These are phyloP conservation scores for Metschnikowia rubicola DNA, from an alignment of 805 yeast genomes.

Conservation along the genomic window DNA sequence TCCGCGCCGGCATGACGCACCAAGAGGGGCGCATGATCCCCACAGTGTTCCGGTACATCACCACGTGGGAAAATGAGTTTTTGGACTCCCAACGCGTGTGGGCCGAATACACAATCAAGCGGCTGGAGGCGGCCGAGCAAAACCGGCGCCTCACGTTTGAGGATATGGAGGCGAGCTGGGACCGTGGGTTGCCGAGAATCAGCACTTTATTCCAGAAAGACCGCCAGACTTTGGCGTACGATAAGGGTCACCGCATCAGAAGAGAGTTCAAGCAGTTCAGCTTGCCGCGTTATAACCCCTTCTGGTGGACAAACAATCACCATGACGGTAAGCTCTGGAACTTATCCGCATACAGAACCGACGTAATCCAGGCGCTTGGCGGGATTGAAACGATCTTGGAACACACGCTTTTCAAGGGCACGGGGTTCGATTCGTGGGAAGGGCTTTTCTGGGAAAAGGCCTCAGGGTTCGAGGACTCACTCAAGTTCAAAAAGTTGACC, in stretches of 20 bases:
- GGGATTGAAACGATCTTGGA: constrained; percentile 95
- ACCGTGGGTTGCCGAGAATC: constrained; percentile 93
- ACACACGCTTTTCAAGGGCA: constrained; percentile 91
- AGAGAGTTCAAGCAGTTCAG: constrained; percentile 73
- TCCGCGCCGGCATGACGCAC: constrained; percentile 88
- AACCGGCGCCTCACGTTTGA: constrained; percentile 86
- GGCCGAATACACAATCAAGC: constrained; percentile 92
- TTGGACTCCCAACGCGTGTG: constrained; percentile 93
- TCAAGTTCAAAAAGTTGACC: constrained; percentile 90
- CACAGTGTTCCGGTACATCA: constrained; percentile 85
- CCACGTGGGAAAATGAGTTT: constrained; percentile 97
- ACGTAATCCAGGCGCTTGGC: constrained; percentile 94
- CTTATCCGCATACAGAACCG: constrained; percentile 85
- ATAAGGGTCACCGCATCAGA: constrained; percentile 86
- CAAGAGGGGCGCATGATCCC: constrained; percentile 83
- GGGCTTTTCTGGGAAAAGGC: constrained; percentile 98
- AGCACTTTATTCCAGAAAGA: constrained; percentile 94
- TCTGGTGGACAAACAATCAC: constrained; percentile 93
- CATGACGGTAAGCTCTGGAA: constrained; percentile 98
- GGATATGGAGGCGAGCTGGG: constrained; percentile 94
- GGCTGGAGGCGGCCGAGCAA: constrained; percentile 82
- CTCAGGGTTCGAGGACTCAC: constrained; percentile 93
- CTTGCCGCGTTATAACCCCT: constrained; percentile 73
- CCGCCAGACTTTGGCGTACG: constrained; percentile 89
- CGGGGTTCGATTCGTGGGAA: constrained; percentile 98